Conservation (phyloP, 345 rosid species). For the Psidium guajava region DNA sequence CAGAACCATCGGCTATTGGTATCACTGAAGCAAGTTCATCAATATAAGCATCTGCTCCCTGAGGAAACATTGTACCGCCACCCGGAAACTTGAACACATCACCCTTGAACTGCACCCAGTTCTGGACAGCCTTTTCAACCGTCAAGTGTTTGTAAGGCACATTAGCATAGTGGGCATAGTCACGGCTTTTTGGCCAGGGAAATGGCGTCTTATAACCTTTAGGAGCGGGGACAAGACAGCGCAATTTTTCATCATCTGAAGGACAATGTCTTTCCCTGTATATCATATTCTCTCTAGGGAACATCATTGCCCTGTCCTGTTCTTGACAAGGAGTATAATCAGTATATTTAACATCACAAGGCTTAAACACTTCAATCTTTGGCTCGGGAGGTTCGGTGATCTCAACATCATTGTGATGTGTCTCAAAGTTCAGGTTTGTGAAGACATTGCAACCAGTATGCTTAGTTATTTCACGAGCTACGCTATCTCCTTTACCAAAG, state of each 20-base stretch:
- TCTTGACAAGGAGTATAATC: slow-evolving; percentile 98
- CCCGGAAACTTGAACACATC: slow-evolving; percentile 92
- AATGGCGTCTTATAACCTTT: slow-evolving; percentile 80
- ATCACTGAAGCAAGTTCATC: slow-evolving; percentile 82
- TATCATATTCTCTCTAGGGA: slow-evolving; percentile 88
- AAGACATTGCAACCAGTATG: slow-evolving; percentile 55
- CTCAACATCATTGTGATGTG: slow-evolving; percentile 65
- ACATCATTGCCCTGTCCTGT: slow-evolving; percentile 83
- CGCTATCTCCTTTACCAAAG: slow-evolving; percentile 79
- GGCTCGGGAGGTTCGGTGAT: slow-evolving; percentile 40
- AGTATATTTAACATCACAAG: slow-evolving; percentile 63
- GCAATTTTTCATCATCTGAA: slow-evolving; percentile 61
- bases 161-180: slow-evolving; percentile 83
- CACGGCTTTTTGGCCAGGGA: slow-evolving; percentile 95
- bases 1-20: slow-evolving; percentile 80
- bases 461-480: slow-evolving; percentile 57
- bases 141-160: slow-evolving; percentile 88
- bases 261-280: slow-evolving; percentile 97
- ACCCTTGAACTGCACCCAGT: slow-evolving; percentile 92
- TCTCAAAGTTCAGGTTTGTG: slow-evolving; percentile 54
- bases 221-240: slow-evolving; percentile 90
- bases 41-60: slow-evolving; percentile 93
- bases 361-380: slow-evolving; percentile 40
- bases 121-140: slow-evolving; percentile 81
- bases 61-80: slow-evolving; percentile 99